Base-by-base conservation (phyloP, 179 eudicot genomes). In the Gypsophila paniculata region DNA sequence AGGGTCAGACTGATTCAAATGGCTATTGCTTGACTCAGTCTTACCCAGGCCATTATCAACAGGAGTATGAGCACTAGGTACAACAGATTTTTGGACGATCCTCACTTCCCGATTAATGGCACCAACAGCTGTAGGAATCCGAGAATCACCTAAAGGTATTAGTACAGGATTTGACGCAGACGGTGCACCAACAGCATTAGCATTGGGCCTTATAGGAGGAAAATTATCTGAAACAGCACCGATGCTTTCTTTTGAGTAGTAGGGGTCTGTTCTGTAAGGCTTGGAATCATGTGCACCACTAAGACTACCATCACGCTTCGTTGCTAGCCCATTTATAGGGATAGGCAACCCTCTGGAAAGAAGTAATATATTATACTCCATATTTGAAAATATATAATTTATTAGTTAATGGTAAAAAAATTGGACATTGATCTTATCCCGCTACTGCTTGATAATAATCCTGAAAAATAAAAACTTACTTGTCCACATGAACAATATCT, bases 41-140 rank as follows among this genome's bases (percentile, higher is more conserved):
- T 75, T 51, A 60, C 22, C 69, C 49, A 65, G 61, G 64, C 70
- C 81, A 64, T 29, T 57, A 70, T 76, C 78, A 80, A 68, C 68
- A 18, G 71, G 70, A 55, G 55, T 36, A 65, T 42, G 62, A 57
- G 70, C 73, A 70, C 51, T 68, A 59, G 76, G 57, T 53, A 77
- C 76, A 44, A 71, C 48, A 66, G 79, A 25, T 34, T 26, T 39
- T 26, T 66, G 75, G 57, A 80, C 86, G 66, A 61, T 75, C 68
- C 77, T 78, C 55, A 66, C 75, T 78, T 85, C 89, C 73, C 69
- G 74, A 59, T 78, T 82, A 32, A 76, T 76, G 65, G 84, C 76
- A 72, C 84, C 87, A 59, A 75, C 83, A 38, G 67, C 79, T 69
- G 53, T 46, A 62, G 86, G 77, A 69, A 78, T 72, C 51, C 74